Percentiles rank a stretch among this genome's conserved stretches.
phyloP scores from a whole-genome alignment of 2,329 filamentous ascomycete species.

The Penicillium sp. region DNA sequence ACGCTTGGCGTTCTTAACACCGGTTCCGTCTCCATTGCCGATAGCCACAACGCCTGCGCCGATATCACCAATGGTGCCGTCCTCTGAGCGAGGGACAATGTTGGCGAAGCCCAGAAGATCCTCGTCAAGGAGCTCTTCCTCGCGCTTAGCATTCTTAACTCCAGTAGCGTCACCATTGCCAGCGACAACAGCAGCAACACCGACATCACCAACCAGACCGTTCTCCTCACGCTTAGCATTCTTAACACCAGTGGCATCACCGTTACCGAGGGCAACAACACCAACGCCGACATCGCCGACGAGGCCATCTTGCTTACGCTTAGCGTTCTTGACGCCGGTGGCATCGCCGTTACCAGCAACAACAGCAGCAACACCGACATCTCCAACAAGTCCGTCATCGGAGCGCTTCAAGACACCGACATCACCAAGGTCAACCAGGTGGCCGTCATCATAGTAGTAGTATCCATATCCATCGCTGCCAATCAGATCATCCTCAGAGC shows the following conservation, averaged over 20 bases:
- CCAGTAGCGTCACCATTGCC: too few species aligned
- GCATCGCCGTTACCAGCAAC: too few species aligned
- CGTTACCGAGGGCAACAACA: too few species aligned
- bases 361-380: too few species aligned
- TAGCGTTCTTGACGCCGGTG: constrained; percentile 4
- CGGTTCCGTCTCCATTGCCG: too few species aligned
- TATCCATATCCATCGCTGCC: background rate
- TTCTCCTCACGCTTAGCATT: too few species aligned
- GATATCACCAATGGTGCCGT: background rate
- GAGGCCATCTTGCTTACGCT: constrained; percentile 8
- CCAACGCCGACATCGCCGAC: too few species aligned
- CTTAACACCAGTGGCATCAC: too few species aligned
- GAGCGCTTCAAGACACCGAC: background rate
- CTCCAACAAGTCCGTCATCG: background rate
- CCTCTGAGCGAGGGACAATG: background rate
- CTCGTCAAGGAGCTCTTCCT: background rate
- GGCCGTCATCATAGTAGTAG: background rate
- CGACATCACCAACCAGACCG: too few species aligned
- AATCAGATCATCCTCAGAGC: background rate
- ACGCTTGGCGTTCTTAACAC: too few species aligned
- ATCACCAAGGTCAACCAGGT: background rate
- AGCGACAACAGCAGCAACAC: too few species aligned
- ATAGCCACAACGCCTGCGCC: too few species aligned
- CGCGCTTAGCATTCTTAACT: background rate
- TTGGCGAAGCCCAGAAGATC: background rate